Percentiles rank a stretch among this genome's conserved stretches.
These are phyloP conservation scores for Phytophthora vignae DNA, from an alignment of 352 stramenopile genomes.

Conservation along the genomic window DNA sequence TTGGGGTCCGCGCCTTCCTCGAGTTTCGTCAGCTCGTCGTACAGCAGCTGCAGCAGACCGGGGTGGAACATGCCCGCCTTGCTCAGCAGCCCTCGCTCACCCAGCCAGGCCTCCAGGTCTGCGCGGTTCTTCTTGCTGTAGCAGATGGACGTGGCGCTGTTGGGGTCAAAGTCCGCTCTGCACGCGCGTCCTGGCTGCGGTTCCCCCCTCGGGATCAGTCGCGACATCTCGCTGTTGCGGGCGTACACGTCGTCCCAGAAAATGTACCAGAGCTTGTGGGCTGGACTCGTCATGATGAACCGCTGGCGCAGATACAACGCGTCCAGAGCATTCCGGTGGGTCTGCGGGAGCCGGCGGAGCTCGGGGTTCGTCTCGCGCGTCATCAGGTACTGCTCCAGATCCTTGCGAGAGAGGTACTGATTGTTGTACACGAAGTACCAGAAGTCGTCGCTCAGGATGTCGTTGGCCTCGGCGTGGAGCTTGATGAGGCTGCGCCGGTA, in stretches of 20 bases:
- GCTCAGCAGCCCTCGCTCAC: slow-evolving; percentile 10
- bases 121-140: slow-evolving; percentile 16
- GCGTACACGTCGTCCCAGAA: slow-evolving; percentile 59
- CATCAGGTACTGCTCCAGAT: slow-evolving; percentile 32
- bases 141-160: slow-evolving; percentile 24
- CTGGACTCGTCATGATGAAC: slow-evolving; percentile 42
- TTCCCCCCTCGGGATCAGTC: slow-evolving; percentile 17
- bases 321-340: slow-evolving; percentile 9
- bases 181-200: slow-evolving; percentile 12
- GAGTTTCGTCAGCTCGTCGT: slow-evolving; percentile 22
- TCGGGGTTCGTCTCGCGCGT: slow-evolving; percentile 17
- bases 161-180: slow-evolving; percentile 23
- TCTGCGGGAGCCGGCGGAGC: slow-evolving; percentile 14
- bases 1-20: slow-evolving; percentile 17
- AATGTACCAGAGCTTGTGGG: slow-evolving; percentile 50
- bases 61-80: slow-evolving; percentile 22
- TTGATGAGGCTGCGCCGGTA: slow-evolving; percentile 23
- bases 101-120: slow-evolving; percentile 19
- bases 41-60: slow-evolving; percentile 20
- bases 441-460: slow-evolving; percentile 46
- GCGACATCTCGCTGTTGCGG: slow-evolving; percentile 44
- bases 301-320: slow-evolving; percentile 23
- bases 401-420: slow-evolving; percentile 21
- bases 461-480: slow-evolving; percentile 30
- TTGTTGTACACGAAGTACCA: slow-evolving; percentile 62